These are phyloP conservation scores for Aspergillus vadensis DNA, from an alignment of 2,329 filamentous ascomycete species.

Conservation along the genomic window DNA sequence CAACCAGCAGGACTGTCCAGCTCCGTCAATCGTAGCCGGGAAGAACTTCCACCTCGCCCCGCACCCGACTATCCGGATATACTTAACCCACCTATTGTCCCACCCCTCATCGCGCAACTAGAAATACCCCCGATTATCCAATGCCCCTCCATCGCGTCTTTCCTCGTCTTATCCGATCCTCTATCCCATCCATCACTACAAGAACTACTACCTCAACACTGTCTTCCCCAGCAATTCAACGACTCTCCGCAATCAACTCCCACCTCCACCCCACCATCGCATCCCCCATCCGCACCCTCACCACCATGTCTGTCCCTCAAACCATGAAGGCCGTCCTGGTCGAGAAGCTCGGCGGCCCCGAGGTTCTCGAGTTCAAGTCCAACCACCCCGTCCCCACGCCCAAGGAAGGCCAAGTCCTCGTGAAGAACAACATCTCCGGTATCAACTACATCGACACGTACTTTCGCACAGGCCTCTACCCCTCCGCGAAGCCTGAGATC, in stretches of 20 bases:
- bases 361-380: conserved; percentile 70
- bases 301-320: conserved; percentile 55
- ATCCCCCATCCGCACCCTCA: conserved; percentile 1
- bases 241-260: conserved; percentile 18
- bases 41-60: not conserved
- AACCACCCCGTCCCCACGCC: conserved; percentile 70
- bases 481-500: conserved; percentile 68
- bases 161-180: conserved; percentile 1
- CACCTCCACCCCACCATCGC: conserved; percentile 9
- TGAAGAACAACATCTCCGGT: conserved; percentile 78
- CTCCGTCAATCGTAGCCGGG: not conserved
- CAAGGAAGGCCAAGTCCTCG: conserved; percentile 70
- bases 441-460: conserved; percentile 93
- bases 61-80: not conserved
- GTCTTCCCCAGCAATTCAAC: not conserved
- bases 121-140: not conserved
- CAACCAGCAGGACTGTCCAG: not conserved
- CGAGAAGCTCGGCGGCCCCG: conserved; percentile 69
- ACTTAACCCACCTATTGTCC: not conserved
- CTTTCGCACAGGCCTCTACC: conserved; percentile 83
- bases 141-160: conserved; percentile 11
- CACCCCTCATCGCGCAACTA: not conserved
- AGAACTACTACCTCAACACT: not conserved
- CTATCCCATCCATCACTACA: not conserved
- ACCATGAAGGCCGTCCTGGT: conserved; percentile 75